Evolutionary conservation across 371 early-diverging fungal species (phyloP).

Genomic region (Mortierella sp.): DNA sequence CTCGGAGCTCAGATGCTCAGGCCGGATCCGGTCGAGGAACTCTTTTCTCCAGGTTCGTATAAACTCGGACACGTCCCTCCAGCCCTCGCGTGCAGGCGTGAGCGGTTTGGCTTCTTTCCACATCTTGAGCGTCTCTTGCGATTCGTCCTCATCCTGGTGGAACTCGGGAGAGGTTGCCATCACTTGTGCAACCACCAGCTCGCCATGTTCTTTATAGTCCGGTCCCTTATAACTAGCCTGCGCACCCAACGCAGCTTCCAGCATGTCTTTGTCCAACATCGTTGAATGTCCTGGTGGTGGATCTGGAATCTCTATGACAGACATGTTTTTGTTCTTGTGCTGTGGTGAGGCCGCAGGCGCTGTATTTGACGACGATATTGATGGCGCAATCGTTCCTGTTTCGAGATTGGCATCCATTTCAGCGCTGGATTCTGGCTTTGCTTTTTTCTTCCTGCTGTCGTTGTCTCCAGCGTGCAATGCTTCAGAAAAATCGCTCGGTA

Average conservation of each 20-base stretch:
- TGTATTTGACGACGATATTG: background rate
- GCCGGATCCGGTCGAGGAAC: slow-evolving; percentile 26
- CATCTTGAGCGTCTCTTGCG: slow-evolving; percentile 17
- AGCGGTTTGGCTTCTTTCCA: slow-evolving; percentile 32
- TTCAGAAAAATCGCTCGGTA: background rate
- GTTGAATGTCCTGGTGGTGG: slow-evolving; percentile 40
- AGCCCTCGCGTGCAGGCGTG: slow-evolving; percentile 17
- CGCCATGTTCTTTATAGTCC: slow-evolving; percentile 44
- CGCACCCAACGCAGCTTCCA: slow-evolving; percentile 25
- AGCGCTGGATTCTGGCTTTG: slow-evolving; percentile 4
- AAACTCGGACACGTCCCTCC: slow-evolving; percentile 35
- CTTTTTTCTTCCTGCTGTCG: slow-evolving; percentile 5
- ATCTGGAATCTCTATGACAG: slow-evolving; percentile 8
- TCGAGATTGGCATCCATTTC: background rate
- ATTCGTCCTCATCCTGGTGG: slow-evolving; percentile 28
- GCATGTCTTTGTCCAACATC: slow-evolving; percentile 13
- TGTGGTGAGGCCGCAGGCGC: background rate
- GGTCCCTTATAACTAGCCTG: slow-evolving; percentile 30
- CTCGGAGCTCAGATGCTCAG: slow-evolving; percentile 31
- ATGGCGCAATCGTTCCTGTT: too few species aligned
- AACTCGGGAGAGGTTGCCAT: slow-evolving; percentile 42
- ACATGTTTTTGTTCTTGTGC: background rate
- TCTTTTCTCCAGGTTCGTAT: slow-evolving; percentile 40
- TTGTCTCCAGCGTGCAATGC: background rate
- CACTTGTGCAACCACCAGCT: slow-evolving; percentile 32